Conservation (phyloP, 169 alveolate genomes). For the Plasmodium gonderi region DNA sequence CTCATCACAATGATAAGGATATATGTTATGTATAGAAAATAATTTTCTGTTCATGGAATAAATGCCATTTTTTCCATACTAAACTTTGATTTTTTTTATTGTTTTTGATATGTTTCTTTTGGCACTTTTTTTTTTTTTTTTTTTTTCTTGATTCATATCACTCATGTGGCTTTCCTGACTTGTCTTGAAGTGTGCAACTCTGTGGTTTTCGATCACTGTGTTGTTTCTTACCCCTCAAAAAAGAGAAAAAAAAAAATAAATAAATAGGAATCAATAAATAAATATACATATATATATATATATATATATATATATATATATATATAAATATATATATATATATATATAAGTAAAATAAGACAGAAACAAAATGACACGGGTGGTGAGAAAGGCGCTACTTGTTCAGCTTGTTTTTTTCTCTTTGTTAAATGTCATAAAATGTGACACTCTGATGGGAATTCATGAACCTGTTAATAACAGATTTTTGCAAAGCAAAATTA, state of each 20-base stretch:
- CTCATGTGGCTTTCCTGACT: background rate
- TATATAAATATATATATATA: no score
- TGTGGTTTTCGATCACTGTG: no score
- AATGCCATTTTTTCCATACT: no score
- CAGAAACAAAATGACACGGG: background rate
- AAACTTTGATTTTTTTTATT: background rate
- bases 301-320: no score
- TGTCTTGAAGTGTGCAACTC: background rate
- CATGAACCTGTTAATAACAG: slow-evolving; percentile 13
- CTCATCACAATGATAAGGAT: no score
- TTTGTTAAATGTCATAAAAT: background rate
- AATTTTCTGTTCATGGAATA: no score
- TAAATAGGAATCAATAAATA: no score
- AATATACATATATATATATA: no score
- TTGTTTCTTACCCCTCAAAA: background rate
- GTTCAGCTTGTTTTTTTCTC: background rate
- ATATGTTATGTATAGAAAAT: no score
- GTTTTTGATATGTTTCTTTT: background rate
- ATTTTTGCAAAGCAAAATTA: slow-evolving; percentile 73
- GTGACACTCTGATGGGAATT: slow-evolving; percentile 17
- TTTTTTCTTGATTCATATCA: no score
- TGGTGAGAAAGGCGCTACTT: slow-evolving; percentile 9
- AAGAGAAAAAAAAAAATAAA: background rate
- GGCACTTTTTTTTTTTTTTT: background rate
- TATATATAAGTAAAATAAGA: no score